Evolutionary conservation across 768 basidiomycete species (phyloP).

Genomic region (Leccinum incarnatum): DNA sequence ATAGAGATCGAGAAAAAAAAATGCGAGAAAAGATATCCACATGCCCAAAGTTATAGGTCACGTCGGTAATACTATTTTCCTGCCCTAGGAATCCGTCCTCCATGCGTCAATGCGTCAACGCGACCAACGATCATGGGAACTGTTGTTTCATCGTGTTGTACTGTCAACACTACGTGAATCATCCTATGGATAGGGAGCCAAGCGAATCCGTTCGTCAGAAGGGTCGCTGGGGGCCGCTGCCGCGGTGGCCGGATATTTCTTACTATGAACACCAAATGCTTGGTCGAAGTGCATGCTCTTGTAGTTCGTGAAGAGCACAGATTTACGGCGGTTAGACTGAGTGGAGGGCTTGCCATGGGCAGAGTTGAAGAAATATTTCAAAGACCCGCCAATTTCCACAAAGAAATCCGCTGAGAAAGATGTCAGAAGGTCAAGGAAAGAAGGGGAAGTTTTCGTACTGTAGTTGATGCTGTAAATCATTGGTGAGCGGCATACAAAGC

Average conservation of each 20-base stretch:
- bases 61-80: neutral
- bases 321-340: constrained; percentile 16
- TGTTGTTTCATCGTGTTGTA: constrained; percentile 1
- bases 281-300: constrained; percentile 36
- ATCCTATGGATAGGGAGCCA: constrained; percentile 36
- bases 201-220: constrained; percentile 38
- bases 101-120: neutral
- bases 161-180: constrained; percentile 9
- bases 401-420: constrained; percentile 55
- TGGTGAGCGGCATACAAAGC: constrained; percentile 1
- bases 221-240: constrained; percentile 5
- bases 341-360: constrained; percentile 31
- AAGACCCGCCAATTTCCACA: constrained; percentile 59
- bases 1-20: neutral
- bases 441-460: constrained; percentile 30
- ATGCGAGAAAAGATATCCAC: neutral
- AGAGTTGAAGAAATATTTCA: constrained; percentile 57
- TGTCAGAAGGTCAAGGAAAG: constrained; percentile 6
- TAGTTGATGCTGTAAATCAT: constrained; percentile 41
- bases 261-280: constrained; percentile 37
- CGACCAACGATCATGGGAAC: neutral
- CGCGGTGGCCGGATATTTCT: constrained; percentile 16
- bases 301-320: constrained; percentile 21
- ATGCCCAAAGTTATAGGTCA: neutral
- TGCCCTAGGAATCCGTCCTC: constrained; percentile 1